Percentiles rank a stretch among this genome's conserved stretches.
These are phyloP conservation scores for Podila verticillata DNA, from an alignment of 192 early-diverging fungal species.

Conservation along the genomic window DNA sequence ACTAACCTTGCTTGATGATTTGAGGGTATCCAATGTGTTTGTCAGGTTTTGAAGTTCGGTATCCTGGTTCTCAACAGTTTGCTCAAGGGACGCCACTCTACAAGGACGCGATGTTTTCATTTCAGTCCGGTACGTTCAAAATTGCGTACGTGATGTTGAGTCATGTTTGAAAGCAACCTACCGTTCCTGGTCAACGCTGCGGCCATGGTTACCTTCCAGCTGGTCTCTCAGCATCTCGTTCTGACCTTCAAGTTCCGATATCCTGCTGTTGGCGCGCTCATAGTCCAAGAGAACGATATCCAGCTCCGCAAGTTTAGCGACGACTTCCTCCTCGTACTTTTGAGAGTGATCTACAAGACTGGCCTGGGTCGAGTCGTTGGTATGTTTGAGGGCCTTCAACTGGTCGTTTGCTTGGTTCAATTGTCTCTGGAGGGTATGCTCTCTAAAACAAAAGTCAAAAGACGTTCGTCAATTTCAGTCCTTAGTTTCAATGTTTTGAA, in stretches of 20 bases:
- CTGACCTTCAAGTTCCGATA: conserved; percentile 73
- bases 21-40: conserved; percentile 26
- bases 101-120: too few species aligned
- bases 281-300: conserved; percentile 89
- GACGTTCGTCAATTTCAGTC: neutral
- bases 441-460: conserved; percentile 54
- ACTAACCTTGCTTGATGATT: conserved; percentile 26
- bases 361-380: conserved; percentile 79
- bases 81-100: conserved; percentile 50
- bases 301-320: conserved; percentile 84
- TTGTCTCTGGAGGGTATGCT: conserved; percentile 84
- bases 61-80: conserved; percentile 50
- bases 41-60: conserved; percentile 29
- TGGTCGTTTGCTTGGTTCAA: conserved; percentile 82
- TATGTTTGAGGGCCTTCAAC: conserved; percentile 70
- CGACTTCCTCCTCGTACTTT: conserved; percentile 84
- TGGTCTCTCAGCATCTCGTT: conserved; percentile 61
- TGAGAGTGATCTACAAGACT: conserved; percentile 68
- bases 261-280: conserved; percentile 79
- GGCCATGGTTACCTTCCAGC: conserved; percentile 35
- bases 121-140: too few species aligned
- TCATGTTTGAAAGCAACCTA: neutral
- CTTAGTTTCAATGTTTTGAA: neutral
- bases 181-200: conserved; percentile 42
- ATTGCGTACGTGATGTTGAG: too few species aligned